Conservation (phyloP, 768 basidiomycete species). For the Calocera cornea region DNA sequence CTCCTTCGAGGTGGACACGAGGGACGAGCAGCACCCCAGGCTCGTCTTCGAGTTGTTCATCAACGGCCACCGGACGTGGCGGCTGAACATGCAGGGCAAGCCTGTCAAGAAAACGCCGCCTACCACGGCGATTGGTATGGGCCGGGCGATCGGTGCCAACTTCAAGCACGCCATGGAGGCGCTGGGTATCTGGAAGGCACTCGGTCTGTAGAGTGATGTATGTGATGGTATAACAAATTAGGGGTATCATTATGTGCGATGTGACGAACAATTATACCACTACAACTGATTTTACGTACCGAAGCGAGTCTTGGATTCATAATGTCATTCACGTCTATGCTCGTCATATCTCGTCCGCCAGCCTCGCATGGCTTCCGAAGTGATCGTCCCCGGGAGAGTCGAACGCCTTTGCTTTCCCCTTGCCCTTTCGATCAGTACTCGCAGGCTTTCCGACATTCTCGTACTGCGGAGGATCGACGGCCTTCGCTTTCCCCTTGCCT, state of each 20-base stretch:
- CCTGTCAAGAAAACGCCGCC: neutral
- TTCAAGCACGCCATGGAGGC: conserved; percentile 1
- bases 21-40: conserved; percentile 36
- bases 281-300: neutral
- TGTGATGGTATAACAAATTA: neutral
- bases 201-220: neutral
- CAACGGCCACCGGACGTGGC: conserved; percentile 41
- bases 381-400: neutral
- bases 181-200: neutral
- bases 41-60: conserved; percentile 46
- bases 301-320: neutral
- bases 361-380: neutral
- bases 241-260: conserved; percentile 1
- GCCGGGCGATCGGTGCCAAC: neutral
- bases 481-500: conserved; percentile 11
- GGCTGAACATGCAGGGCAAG: conserved; percentile 17
- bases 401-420: conserved; percentile 9
- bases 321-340: conserved; percentile 3
- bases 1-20: conserved; percentile 55
- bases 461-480: neutral
- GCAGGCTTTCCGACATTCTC: neutral
- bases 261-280: conserved; percentile 3
- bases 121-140: neutral
- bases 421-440: conserved; percentile 5
- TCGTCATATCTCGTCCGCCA: neutral